Evolutionary conservation across 2,329 filamentous ascomycete genomes (phyloP).

Genomic region (Sclerotinia nivalis): DNA sequence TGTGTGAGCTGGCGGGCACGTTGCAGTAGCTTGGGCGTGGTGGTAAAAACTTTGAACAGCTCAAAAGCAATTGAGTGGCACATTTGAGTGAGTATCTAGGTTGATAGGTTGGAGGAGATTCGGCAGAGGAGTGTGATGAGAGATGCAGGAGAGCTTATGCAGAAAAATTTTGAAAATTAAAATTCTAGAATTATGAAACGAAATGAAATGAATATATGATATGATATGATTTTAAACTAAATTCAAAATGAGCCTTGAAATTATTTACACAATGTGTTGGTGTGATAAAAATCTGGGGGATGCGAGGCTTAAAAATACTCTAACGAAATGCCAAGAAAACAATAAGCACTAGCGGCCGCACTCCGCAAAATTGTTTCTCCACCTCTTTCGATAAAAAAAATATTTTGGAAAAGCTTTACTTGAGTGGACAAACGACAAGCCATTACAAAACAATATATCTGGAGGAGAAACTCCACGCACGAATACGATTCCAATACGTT

Average conservation of each 20-base stretch:
- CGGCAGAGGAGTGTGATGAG: neutral
- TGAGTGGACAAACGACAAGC: neutral
- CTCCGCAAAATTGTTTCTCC: slow-evolving; percentile 13
- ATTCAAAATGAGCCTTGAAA: neutral
- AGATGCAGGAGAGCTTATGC: neutral
- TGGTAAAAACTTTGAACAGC: neutral
- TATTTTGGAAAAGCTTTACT: neutral
- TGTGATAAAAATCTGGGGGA: neutral
- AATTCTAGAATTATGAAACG: neutral
- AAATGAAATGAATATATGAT: neutral
- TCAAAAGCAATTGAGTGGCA: neutral
- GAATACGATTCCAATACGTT: neutral
- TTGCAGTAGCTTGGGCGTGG: neutral
- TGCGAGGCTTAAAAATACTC: neutral
- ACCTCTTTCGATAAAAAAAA: neutral
- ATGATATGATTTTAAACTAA: neutral
- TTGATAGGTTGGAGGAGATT: neutral
- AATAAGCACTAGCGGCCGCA: slow-evolving; percentile 2
- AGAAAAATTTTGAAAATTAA: neutral
- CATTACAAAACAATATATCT: neutral
- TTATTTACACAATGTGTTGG: neutral
- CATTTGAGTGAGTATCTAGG: neutral
- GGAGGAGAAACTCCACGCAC: neutral
- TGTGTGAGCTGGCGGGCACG: neutral
- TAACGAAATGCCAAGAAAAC: neutral